Evolutionary conservation across 106 monocot species (phyloP), one percentile per base, ranked within the genome.

Genomic region (Dactylorhiza incarnata): DNA sequence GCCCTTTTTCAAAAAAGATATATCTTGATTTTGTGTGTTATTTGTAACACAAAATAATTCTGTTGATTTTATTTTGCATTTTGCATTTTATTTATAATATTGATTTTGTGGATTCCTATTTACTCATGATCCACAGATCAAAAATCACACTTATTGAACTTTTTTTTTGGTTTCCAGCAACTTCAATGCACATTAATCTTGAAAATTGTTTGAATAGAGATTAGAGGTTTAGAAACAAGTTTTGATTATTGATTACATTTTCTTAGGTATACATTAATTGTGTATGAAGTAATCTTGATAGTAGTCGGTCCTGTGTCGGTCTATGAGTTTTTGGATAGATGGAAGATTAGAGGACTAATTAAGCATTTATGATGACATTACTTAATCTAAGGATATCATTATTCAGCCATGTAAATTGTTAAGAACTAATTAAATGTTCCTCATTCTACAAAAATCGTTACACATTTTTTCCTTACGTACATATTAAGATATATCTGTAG

Each of bases 201-300:
- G 65, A 65, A 65, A 26, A 65, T 65, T 65, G 65, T 65, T 65
- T 65, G 7, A 65, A 0, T 65, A 26, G 29, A 65, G 58, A 59
- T 59, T 22, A 22, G 7, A 8, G 10, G 65, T 12, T 65, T 65
- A 12, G 11, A 65, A 65, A 65, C 12, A 65, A 29, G 29, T 10
- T 26, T 25, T 12, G 11, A 29, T 24, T 13, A 54, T 4, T 54
- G 54, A 54, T 10, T 54, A 13, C 17, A 54, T 15, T 54, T 54
- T 54, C 12, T 65, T 29, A 29, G 65, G 65, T 7, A 37, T 37
- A 37, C 9, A 22, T 59, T 59, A 8, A 59, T 59, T 22, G 1
- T 59, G 58, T 59, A 12, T 20, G 1, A 20, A 56, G 56, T n/a
- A n/a, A 59, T 59, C 8, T 8, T 6, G 20, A 59, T 59, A 22